phyloP scores from a whole-genome alignment of 148 eudicot genomes.

The Rheum nobile region DNA sequence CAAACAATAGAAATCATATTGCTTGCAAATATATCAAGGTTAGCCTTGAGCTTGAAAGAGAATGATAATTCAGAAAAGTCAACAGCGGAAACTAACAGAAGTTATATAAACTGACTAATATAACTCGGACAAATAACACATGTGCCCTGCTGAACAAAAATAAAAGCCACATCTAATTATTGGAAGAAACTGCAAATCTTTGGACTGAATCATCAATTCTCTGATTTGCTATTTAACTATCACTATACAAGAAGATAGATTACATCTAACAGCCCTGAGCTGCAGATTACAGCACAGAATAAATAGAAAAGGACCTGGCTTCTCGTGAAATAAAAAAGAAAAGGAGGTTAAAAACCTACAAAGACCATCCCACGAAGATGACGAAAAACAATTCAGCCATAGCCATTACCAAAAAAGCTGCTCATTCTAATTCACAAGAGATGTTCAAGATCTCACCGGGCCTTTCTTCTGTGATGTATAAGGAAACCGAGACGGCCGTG shows the following conservation, averaged over 20 bases:
- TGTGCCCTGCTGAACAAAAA: not conserved
- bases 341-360: not conserved
- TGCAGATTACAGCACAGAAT: not conserved
- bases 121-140: not conserved
- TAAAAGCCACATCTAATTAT: not conserved
- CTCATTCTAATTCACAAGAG: conserved; percentile 3
- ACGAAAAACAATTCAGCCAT: not conserved
- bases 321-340: not conserved
- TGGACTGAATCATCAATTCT: not conserved
- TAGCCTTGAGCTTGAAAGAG: not conserved
- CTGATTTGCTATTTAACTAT: not conserved
- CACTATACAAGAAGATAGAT: not conserved
- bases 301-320: not conserved
- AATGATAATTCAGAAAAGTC: not conserved
- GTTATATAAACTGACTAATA: not conserved
- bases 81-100: not conserved
- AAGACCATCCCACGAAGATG: not conserved
- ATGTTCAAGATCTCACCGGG: conserved; percentile 36
- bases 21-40: too few species aligned
- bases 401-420: not conserved
- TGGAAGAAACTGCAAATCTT: not conserved
- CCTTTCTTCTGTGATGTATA: conserved; percentile 51
- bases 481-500: conserved; percentile 48
- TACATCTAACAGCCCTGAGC: not conserved
- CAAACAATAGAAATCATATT: too few species aligned